Evolutionary conservation across 1,139 yeast genomes (phyloP).

Genomic region (Nakaseomyces glabratus): DNA sequence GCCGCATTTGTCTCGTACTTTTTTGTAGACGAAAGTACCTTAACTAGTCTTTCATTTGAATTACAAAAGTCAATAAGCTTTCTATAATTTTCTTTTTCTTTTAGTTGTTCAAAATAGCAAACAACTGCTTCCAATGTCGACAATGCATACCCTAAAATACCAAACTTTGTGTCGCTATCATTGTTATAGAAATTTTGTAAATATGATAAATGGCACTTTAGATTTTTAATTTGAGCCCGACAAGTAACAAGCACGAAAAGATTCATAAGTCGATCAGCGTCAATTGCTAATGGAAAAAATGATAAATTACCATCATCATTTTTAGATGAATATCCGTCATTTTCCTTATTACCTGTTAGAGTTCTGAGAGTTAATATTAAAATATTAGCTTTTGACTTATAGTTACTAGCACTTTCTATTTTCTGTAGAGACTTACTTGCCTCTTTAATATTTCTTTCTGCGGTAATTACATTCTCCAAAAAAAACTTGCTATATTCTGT

Average conservation of each 20-base stretch:
- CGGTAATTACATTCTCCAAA: constrained; percentile 20
- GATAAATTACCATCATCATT: background rate
- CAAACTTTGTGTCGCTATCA: constrained; percentile 37
- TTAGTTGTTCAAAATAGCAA: constrained; percentile 36
- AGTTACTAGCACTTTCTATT: constrained; percentile 43
- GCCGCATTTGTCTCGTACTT: constrained; percentile 25
- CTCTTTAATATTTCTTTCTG: constrained; percentile 41
- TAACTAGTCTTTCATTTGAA: constrained; percentile 5
- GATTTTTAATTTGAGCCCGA: constrained; percentile 48
- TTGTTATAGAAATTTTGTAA: constrained; percentile 52
- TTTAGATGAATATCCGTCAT: too few species aligned
- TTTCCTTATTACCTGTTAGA: constrained; percentile 34
- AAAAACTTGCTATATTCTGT: constrained; percentile 33
- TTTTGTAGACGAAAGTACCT: constrained; percentile 15
- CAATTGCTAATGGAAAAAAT: constrained; percentile 34
- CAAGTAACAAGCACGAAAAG: constrained; percentile 63
- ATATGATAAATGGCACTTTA: constrained; percentile 59
- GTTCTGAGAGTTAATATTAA: constrained; percentile 46
- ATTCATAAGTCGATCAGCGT: constrained; percentile 77
- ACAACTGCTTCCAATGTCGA: constrained; percentile 81
- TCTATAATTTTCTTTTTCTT: constrained; percentile 8
- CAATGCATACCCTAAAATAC: constrained; percentile 51
- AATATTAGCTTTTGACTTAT: constrained; percentile 45
- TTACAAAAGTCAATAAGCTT: constrained; percentile 9
- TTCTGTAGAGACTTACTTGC: constrained; percentile 51